Percentiles rank a stretch among this genome's conserved stretches.
Evolutionary conservation across 176 grass and related monocot species (phyloP).

Genomic region (Oropetium thomaeum): DNA sequence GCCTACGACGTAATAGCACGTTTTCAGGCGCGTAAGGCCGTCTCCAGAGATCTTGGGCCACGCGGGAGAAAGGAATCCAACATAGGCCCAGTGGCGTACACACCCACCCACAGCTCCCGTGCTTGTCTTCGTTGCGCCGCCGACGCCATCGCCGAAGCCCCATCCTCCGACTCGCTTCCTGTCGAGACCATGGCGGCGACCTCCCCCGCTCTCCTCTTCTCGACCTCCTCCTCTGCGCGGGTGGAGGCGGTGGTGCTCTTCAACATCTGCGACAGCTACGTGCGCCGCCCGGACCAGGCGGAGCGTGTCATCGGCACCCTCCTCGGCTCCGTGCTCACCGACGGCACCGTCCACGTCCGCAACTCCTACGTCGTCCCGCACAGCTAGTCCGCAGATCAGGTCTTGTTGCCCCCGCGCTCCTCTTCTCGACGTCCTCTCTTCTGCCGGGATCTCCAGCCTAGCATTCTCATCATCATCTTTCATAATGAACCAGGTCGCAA

Average conservation of each 20-base stretch:
- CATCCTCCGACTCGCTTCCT: neutral
- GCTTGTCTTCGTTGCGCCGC: neutral
- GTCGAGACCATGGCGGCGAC: conserved; percentile 7
- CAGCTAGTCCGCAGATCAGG: conserved; percentile 94
- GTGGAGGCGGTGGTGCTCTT: conserved; percentile 79
- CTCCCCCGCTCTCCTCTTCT: conserved; percentile 43
- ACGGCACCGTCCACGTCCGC: conserved; percentile 87
- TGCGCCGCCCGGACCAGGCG: conserved; percentile 88
- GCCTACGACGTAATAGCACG: too few relatives aligned
- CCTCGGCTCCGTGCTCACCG: conserved; percentile 77
- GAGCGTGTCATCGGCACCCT: conserved; percentile 94
- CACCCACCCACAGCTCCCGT: neutral
- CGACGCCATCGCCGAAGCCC: neutral
- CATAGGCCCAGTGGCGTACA: neutral
- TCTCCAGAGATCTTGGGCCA: neutral
- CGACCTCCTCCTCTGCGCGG: conserved; percentile 29
- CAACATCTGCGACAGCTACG: conserved; percentile 90
- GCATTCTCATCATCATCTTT: neutral
- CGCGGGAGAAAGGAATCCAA: neutral
- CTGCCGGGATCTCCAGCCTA: neutral
- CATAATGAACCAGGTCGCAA: conserved; percentile 56
- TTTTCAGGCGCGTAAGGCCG: too few relatives aligned
- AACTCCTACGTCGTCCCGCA: conserved; percentile 92
- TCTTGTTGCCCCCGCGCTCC: neutral
- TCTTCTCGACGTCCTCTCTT: too few relatives aligned